A percentile compares a stretch with the other conserved stretches of the same genome.
phyloP scores from a whole-genome alignment of 345 rosid species.

The Camelina sativa region DNA sequence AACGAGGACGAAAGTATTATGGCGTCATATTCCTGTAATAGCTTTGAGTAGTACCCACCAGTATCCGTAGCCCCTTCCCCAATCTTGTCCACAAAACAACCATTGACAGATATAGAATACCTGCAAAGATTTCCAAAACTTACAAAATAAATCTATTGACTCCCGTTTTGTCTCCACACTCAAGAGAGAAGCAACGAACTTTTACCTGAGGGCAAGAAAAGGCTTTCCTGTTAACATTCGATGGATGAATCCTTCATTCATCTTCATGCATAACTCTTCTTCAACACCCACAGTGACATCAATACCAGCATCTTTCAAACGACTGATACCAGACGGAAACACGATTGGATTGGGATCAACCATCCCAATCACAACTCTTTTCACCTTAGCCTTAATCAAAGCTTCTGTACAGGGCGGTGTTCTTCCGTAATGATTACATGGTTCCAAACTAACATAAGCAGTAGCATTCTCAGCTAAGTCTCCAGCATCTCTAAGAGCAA shows the following conservation, averaged over 20 bases:
- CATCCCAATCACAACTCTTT: slow-evolving; percentile 80
- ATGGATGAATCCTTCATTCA: slow-evolving; percentile 78
- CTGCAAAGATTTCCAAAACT: slow-evolving; percentile 38
- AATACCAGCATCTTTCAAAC: slow-evolving; percentile 69
- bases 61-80: slow-evolving; percentile 59
- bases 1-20: slow-evolving; percentile 60
- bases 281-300: slow-evolving; percentile 71
- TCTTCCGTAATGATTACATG: slow-evolving; percentile 90
- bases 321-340: slow-evolving; percentile 69
- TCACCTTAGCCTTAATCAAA: slow-evolving; percentile 77
- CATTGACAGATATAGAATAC: slow-evolving; percentile 74
- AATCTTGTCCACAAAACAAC: slow-evolving; percentile 55
- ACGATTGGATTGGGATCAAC: slow-evolving; percentile 94
- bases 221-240: slow-evolving; percentile 72
- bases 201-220: slow-evolving; percentile 72
- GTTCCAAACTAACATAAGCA: slow-evolving; percentile 91
- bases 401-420: slow-evolving; percentile 96
- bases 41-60: slow-evolving; percentile 75
- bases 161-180: not conserved
- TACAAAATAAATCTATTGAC: not conserved
- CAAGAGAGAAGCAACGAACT: slow-evolving; percentile 18
- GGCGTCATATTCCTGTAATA: slow-evolving; percentile 80
- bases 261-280: slow-evolving; percentile 76
- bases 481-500: slow-evolving; percentile 86
- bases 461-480: slow-evolving; percentile 78